phyloP scores from a whole-genome alignment of 306 rosid species.

The Prosopis cineraria region DNA sequence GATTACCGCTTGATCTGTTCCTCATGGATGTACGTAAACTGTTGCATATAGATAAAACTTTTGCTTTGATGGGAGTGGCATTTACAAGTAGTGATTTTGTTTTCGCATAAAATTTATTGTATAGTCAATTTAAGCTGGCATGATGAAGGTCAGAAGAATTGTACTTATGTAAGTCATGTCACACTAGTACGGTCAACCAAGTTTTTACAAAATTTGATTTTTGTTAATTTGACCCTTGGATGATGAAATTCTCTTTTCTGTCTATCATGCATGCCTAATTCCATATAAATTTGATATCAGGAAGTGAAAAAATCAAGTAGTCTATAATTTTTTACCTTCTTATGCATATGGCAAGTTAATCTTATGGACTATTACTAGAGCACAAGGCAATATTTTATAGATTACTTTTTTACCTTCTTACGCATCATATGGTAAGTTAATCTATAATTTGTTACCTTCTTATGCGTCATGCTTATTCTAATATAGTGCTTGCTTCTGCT shows the following conservation, averaged over 20 bases:
- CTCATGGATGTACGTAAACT: not conserved
- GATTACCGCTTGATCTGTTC: not conserved
- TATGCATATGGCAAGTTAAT: not conserved
- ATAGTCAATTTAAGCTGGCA: not conserved
- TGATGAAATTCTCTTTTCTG: not conserved
- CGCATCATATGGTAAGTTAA: too few species aligned
- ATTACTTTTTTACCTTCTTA: too few species aligned
- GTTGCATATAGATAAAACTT: not conserved
- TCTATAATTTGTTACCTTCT: too few species aligned
- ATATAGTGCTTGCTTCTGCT: slow-evolving; percentile 39
- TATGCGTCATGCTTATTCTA: slow-evolving; percentile 24
- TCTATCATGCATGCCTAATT: not conserved
- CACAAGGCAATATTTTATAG: not conserved
- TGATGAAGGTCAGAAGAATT: not conserved
- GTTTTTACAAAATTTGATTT: not conserved
- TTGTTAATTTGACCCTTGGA: not conserved
- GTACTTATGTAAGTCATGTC: not conserved
- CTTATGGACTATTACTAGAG: not conserved
- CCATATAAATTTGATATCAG: not conserved
- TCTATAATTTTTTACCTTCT: slow-evolving; percentile 6
- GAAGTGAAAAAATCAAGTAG: not conserved
- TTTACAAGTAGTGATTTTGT: not conserved
- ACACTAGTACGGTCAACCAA: not conserved
- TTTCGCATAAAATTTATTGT: not conserved
- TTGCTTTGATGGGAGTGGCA: not conserved